phyloP scores from a whole-genome alignment of 768 basidiomycete species.

The Trametes gibbosa region DNA sequence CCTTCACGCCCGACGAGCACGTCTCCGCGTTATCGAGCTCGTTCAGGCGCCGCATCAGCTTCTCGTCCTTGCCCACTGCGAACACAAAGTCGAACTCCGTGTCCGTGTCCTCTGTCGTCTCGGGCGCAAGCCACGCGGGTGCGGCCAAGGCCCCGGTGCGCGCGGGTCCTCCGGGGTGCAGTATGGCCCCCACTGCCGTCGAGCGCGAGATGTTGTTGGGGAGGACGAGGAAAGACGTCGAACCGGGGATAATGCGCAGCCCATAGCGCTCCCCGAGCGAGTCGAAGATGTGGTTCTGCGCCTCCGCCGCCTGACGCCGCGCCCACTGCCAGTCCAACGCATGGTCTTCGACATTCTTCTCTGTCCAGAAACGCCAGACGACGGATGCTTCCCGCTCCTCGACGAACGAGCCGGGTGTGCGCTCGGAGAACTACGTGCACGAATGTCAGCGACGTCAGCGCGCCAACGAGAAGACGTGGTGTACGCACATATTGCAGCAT shows the following conservation, averaged over 20 bases:
- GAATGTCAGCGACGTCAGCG: not conserved
- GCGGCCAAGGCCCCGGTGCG: constrained; percentile 32
- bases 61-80: constrained; percentile 74
- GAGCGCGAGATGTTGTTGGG: constrained; percentile 82
- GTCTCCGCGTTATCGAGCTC: constrained; percentile 74
- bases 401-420: constrained; percentile 82
- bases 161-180: constrained; percentile 59
- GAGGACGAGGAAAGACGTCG: constrained; percentile 77
- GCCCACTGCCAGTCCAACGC: constrained; percentile 74
- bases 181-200: constrained; percentile 78
- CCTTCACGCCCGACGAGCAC: constrained; percentile 68
- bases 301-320: constrained; percentile 81
- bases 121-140: constrained; percentile 41
- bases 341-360: constrained; percentile 28
- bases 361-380: constrained; percentile 85
- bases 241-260: constrained; percentile 77
- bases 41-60: constrained; percentile 69
- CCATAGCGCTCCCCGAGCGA: constrained; percentile 82
- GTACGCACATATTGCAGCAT: constrained; percentile 81
- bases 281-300: constrained; percentile 91
- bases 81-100: constrained; percentile 57
- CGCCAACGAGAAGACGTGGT: too few species aligned
- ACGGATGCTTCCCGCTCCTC: constrained; percentile 82
- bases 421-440: constrained; percentile 74
- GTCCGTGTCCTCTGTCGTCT: constrained; percentile 33